phyloP scores from a whole-genome alignment of 1,139 yeast genomes.

The Citeromyces hawaiiensis region DNA sequence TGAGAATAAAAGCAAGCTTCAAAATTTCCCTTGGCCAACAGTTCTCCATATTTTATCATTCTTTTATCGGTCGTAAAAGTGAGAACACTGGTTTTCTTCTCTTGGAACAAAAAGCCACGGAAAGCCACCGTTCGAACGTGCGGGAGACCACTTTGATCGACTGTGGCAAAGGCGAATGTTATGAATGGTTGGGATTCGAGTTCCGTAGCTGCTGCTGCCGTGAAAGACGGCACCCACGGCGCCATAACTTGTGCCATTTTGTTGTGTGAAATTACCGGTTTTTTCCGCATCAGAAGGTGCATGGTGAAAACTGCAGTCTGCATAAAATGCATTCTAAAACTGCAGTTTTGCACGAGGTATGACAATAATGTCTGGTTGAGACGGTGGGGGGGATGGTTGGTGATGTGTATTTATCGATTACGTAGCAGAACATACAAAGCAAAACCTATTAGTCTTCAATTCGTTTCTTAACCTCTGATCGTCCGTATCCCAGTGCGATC shows the following conservation, averaged over 20 bases:
- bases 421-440: too few relatives aligned
- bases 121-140: slow-evolving; percentile 56
- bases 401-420: too few relatives aligned
- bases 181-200: slow-evolving; percentile 28
- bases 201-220: slow-evolving; percentile 34
- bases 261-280: slow-evolving; percentile 8
- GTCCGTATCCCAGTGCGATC: too few relatives aligned
- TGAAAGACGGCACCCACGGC: slow-evolving; percentile 57
- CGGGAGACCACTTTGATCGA: slow-evolving; percentile 44
- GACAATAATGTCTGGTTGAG: too few relatives aligned
- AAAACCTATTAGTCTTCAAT: too few relatives aligned
- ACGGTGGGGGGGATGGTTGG: too few relatives aligned
- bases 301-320: not conserved
- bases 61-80: slow-evolving; percentile 65
- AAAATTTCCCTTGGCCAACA: slow-evolving; percentile 34
- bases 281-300: not conserved
- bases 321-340: not conserved
- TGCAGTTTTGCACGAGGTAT: not conserved
- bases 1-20: slow-evolving; percentile 73
- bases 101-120: slow-evolving; percentile 66
- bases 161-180: slow-evolving; percentile 58
- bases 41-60: slow-evolving; percentile 47
- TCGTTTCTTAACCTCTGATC: too few relatives aligned
- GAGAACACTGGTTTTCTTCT: slow-evolving; percentile 51
- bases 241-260: slow-evolving; percentile 36